A percentile compares a stretch with the other conserved stretches of the same genome.
Evolutionary conservation across 2,329 filamentous ascomycete species (phyloP).

Genomic region (Xylariaceae sp.): DNA sequence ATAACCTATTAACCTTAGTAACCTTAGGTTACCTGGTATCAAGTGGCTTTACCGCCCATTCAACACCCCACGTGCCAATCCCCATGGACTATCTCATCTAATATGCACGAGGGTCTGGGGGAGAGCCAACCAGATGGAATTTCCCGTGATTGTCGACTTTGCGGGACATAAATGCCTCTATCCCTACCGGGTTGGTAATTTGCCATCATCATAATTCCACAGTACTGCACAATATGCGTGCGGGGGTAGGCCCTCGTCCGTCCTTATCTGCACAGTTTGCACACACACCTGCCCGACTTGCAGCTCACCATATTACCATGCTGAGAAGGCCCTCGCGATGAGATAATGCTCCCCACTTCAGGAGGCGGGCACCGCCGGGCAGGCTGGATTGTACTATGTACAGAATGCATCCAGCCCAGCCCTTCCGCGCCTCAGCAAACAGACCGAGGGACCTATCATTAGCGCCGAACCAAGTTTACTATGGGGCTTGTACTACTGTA

Average conservation of each 20-base stretch:
- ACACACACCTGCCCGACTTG: conserved; percentile 4
- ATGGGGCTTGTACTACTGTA: too few relatives aligned
- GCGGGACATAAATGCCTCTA: too few relatives aligned
- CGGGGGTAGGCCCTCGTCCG: too few relatives aligned
- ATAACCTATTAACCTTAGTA: too few relatives aligned
- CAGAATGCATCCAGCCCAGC: too few relatives aligned
- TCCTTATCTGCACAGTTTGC: neutral
- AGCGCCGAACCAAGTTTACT: neutral
- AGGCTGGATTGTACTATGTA: too few relatives aligned
- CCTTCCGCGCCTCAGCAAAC: neutral
- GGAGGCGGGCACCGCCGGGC: too few relatives aligned
- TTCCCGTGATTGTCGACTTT: too few relatives aligned
- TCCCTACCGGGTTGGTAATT: neutral
- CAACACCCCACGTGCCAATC: conserved; percentile 25
- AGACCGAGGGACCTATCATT: too few relatives aligned
- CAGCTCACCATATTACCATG: neutral
- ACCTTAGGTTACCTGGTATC: too few relatives aligned
- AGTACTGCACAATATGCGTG: neutral
- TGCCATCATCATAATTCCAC: neutral
- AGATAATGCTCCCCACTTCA: neutral
- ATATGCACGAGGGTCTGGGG: conserved; percentile 3
- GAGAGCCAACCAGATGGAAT: neutral
- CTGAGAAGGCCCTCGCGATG: conserved; percentile 11
- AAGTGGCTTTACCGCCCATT: conserved; percentile 22
- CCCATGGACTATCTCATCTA: conserved; percentile 3